Evolutionary conservation across 768 basidiomycete genomes (phyloP).

Genomic region (Russula foetens): DNA sequence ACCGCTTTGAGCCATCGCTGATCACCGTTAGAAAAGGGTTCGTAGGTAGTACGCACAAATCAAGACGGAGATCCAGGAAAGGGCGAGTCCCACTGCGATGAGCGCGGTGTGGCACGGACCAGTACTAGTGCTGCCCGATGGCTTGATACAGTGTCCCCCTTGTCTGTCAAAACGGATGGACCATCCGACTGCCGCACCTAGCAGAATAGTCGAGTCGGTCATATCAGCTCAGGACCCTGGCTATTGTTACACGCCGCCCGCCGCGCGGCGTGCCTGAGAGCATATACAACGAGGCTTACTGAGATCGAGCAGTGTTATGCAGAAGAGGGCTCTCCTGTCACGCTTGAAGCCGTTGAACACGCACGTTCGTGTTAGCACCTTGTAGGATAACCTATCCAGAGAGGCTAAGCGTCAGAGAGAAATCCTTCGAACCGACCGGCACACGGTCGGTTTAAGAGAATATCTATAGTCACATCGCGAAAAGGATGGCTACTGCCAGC

Average conservation of each 20-base stretch:
- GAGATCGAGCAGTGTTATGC: not conserved
- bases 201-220: not conserved
- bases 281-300: not conserved
- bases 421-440: too few species aligned
- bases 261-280: too few species aligned
- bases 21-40: too few species aligned
- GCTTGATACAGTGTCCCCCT: not conserved
- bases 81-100: not conserved
- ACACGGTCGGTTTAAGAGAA: not conserved
- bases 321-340: not conserved
- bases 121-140: not conserved
- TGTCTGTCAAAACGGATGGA: not conserved
- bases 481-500: not conserved
- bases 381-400: constrained; percentile 8
- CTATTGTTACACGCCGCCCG: too few species aligned
- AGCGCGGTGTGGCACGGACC: not conserved
- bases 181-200: constrained; percentile 8
- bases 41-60: not conserved
- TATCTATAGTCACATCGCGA: not conserved
- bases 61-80: constrained; percentile 1
- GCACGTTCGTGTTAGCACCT: not conserved
- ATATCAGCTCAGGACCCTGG: too few species aligned
- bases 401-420: not conserved
- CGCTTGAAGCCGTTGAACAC: constrained; percentile 2
- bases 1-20: not conserved